Evolutionary conservation across 2,329 filamentous ascomycete genomes (phyloP), one percentile per base, ranked within the genome.

Genomic region (Zelopaecilomyces penicillatus): DNA sequence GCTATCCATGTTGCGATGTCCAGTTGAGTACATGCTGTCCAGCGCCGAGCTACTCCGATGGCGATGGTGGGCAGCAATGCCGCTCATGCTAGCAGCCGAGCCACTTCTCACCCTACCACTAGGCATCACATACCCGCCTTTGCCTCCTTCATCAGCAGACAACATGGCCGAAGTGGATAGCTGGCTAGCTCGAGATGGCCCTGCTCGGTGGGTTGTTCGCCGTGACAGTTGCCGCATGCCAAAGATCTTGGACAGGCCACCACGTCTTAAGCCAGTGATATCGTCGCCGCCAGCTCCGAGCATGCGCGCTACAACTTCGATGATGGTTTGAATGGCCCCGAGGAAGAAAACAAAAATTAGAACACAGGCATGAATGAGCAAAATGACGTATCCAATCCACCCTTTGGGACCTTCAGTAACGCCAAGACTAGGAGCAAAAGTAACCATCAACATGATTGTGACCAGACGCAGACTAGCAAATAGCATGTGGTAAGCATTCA

Each of bases 401-500:
- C 90, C 89, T 61, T 90, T 94, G 1, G 85, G 71, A 0, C 84
- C 80, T 57, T 94, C 84, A 0, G 78, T 77, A 5, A 96, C 82
- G 26, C 81, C 83, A 3, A 98, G 74, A 1, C 85, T 84, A 1
- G 91, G 88, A 9, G 90, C 80, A 62, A 98, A 98, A 1, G 90
- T 74, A 31, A 89, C 78, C 71, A 86, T 88, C 44, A 91, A 68
- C 44, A 91, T 69, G 39, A 89, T 76, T 0, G 84, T 84, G 39
- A 87, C 66, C 30, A 96, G 82, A 31, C 93, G 82, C 10, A 95
- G 70, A 2, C 76, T 68, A 1, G 89, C 80, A 63, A 96, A 95
- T 50, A 89, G 80, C 2, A 85, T 87, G 57, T 97, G 90, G 54
- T 96, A 96, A 7, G 87, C 80, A 60, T 97, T 97, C 93, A 98